These are phyloP conservation scores for Neocatenulostroma microsporum DNA, from an alignment of 2,329 filamentous ascomycete species.

Conservation along the genomic window DNA sequence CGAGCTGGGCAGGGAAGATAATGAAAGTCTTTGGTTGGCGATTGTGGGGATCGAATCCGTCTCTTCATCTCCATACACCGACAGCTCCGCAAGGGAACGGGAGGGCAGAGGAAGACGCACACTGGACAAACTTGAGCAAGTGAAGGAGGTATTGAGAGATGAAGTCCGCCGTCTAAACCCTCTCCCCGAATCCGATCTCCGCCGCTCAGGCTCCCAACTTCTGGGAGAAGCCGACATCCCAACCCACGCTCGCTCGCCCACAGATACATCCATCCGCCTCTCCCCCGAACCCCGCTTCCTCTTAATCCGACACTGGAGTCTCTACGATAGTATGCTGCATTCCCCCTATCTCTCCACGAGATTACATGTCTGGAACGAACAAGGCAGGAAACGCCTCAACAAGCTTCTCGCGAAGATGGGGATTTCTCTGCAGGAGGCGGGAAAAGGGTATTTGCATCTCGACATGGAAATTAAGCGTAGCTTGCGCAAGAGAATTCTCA, in stretches of 20 bases:
- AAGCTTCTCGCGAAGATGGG: slow-evolving; percentile 98
- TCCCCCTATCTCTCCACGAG: slow-evolving; percentile 89
- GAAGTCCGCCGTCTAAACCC: slow-evolving; percentile 93
- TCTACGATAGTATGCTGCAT: slow-evolving; percentile 98
- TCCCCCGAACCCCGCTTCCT: slow-evolving; percentile 92
- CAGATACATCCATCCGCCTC: slow-evolving; percentile 83
- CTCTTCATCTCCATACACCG: slow-evolving; percentile 54
- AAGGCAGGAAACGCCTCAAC: slow-evolving; percentile 77
- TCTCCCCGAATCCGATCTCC: slow-evolving; percentile 49
- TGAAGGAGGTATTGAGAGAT: slow-evolving; percentile 79
- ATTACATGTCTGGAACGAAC: slow-evolving; percentile 90
- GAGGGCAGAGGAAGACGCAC: slow-evolving; percentile 40
- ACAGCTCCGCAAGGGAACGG: slow-evolving; percentile 42
- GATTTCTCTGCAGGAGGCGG: slow-evolving; percentile 85
- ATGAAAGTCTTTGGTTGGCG: slow-evolving; percentile 87
- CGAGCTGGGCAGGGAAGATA: slow-evolving; percentile 91
- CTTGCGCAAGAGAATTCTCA: slow-evolving; percentile 73
- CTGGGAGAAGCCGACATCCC: slow-evolving; percentile 69
- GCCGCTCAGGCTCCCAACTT: slow-evolving; percentile 48
- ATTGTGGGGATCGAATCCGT: slow-evolving; percentile 94
- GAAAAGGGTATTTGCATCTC: slow-evolving; percentile 96
- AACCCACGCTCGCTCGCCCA: slow-evolving; percentile 78
- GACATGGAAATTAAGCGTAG: slow-evolving; percentile 93
- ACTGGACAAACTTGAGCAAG: slow-evolving; percentile 63
- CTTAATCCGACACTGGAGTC: slow-evolving; percentile 88